Conservation (phyloP, 2,329 filamentous ascomycete species). For the Alternaria metachromatica region DNA sequence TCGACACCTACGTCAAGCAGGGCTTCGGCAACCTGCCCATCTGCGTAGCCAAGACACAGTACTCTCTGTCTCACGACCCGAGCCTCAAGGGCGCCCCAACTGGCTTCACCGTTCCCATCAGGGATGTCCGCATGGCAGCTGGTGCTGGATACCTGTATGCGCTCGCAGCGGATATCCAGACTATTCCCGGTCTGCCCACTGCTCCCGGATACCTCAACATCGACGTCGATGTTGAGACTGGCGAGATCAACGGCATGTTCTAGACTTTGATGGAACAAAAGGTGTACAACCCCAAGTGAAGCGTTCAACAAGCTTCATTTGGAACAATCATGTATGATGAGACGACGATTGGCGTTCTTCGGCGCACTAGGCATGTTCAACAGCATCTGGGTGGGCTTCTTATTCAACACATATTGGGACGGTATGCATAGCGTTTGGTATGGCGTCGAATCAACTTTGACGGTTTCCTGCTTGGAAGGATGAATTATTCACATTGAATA, state of each 20-base stretch:
- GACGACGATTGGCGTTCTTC: slow-evolving; percentile 1
- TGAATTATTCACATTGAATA: background rate
- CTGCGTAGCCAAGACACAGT: slow-evolving; percentile 98
- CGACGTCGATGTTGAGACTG: slow-evolving; percentile 66
- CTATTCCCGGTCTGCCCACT: slow-evolving; percentile 93
- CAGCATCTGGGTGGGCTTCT: slow-evolving; percentile 1
- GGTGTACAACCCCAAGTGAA: background rate
- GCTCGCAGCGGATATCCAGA: slow-evolving; percentile 96
- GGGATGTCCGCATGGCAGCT: slow-evolving; percentile 91
- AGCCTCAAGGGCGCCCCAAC: slow-evolving; percentile 92
- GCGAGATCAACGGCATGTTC: slow-evolving; percentile 75
- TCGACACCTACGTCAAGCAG: slow-evolving; percentile 91
- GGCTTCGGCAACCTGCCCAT: slow-evolving; percentile 93
- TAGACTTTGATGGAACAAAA: slow-evolving; percentile 56
- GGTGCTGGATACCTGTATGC: slow-evolving; percentile 85
- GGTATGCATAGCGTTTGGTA: slow-evolving; percentile 1
- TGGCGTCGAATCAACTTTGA: slow-evolving; percentile 7
- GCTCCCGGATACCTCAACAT: slow-evolving; percentile 96
- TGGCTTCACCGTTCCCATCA: slow-evolving; percentile 92
- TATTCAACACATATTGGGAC: slow-evolving; percentile 1
- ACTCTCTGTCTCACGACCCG: slow-evolving; percentile 92
- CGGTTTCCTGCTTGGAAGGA: background rate
- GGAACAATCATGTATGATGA: slow-evolving; percentile 2
- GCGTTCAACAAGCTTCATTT: slow-evolving; percentile 13
- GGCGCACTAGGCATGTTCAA: slow-evolving; percentile 4